Evolutionary conservation across 345 rosid species (phyloP), one percentile per base, ranked within the genome.

Genomic region (Hevea brasiliensis): DNA sequence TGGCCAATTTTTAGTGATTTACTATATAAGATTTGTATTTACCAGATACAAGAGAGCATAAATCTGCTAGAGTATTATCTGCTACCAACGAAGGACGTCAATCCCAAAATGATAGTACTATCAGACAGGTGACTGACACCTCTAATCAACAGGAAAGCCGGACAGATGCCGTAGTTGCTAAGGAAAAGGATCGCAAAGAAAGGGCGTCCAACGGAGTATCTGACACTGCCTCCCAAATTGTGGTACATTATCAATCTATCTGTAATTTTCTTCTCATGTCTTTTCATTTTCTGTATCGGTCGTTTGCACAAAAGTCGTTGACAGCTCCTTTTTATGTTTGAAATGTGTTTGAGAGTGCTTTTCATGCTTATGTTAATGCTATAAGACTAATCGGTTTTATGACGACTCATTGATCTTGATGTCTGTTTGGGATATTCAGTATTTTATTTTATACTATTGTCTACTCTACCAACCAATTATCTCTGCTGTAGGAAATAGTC

Each of bases 31-130:
- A 77, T 85, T 81, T 66, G 53, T 51, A 65, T 29, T 57, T 73
- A n/a, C 24, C 76, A 71, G 93, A 81, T 35, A 45, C 76, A 2
- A 73, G 77, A 75, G 95, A 92, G 80, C 96, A 89, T 74, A 80
- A 83, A 63, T 85, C 89, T 80, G 82, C 96, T 54, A 85, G 98
- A 68, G 92, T 89, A 55, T 86, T 95, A 70, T 91, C 90, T 3
- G 80, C 98, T 15, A 77, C 97, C 10, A 64, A 65, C 55, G 86
- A 84, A 17, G 87, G 82, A n/a, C 71, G 58, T 72, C 89, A 80
- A 61, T 83, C 91, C 64, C 80, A 75, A 61, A 51, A 72, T 21
- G 81, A 74, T 24, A 70, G 79, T 79, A 70, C 84, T 80, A 89
- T 95, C 83, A 82, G 74, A 68, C 85, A 74, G 86, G 87, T 91